Evolutionary conservation across 2,329 filamentous ascomycete genomes (phyloP), one percentile per base, ranked within the genome.

Genomic region (Fusarium oxysporum): DNA sequence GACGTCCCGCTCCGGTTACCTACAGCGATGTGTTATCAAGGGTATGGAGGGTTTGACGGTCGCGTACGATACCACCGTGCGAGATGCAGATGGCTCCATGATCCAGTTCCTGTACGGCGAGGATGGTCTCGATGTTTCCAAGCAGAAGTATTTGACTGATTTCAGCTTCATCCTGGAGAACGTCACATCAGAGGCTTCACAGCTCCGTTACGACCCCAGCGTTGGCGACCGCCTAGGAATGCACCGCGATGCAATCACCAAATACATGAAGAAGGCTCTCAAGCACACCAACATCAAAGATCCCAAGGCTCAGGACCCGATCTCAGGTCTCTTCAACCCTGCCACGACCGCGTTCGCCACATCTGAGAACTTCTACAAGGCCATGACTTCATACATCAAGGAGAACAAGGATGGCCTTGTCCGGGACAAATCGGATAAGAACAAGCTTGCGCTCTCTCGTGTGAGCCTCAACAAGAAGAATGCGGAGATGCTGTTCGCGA

Each of bases 71-170:
- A 95, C 92, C 13, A 97, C 95, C 3, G 96, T 99, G 21, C 91
- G 96, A 71, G 96, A 99, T 78, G 92, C 96, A 1, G 97, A 99
- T 80, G 97, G 97, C 30, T 94, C 93, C 5, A 89, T 99, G 78
- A 89, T 99, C 6, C 96, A 99, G 80, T 98, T 99, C 82, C 83
- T 99, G 37, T 99, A 98, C 79, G 96, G 96, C 68, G 96, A 99
- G 81, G 96, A 99, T 79, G 96, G 96, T 38, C 87, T 98, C 25
- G 96, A 99, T 80, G 93, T 97, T 56, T 94, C 94, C 5, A 98
- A 98, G 82, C 94, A 97, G 77, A 96, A 94, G 78, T 97, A 98
- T 80, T 86, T 99, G 30, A 91, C 88, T 43, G 92, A 98, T 79
- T 98, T 98, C 82, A 92, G 92, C 74, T 99, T 99, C 84, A 86